Base-by-base conservation (phyloP, 176 grass and related monocot genomes). In the Carex myosuroides region DNA sequence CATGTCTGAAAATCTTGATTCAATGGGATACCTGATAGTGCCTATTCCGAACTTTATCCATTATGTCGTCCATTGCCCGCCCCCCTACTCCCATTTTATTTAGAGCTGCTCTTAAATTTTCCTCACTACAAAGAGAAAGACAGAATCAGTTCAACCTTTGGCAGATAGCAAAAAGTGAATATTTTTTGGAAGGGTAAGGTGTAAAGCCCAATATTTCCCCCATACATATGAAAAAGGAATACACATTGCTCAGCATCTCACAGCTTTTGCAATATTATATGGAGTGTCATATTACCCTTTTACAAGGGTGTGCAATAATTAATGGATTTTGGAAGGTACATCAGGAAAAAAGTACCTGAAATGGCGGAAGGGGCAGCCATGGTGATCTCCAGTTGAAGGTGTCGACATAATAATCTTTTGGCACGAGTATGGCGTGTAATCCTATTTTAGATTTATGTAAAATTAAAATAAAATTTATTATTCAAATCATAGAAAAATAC, bases 381-480 rank as follows among this genome's bases (percentile, higher is more conserved):
- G 96, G 80, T 99, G 93, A 87, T 99, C 96, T 60, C 96, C 92
- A 88, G 88, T 89, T 74, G 92, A 86, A 92, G 93, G 96, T 39
- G 96, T 99, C 17, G 93, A 89, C 82, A 80, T 89, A 76, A 99
- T 99, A 74, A 99, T 88, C 85, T 95, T 99, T 85, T 99, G 93
- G 70, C 96, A 99, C n/a, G 96, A 91, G 86, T 90, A 99, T 46
- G 96, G 91, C 67, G 89, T 99, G 60, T 99, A 99, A 92, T 99
- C 96, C 96, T 99, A 87, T 64, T 12, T 61, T 81, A 64, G 29
- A 3, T 81, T 64, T 24, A 64, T 64, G 18, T n/a, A 81, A 41
- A 48, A 81, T 29, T 63, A 22, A 61, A 24, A 71, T 20, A 9
- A 63, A 46, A 67, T 10, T 82, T 65, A 32, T 29, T 30, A 83